Conservation (phyloP, 257 asterid genomes). For the Nicotiana knightiana region DNA sequence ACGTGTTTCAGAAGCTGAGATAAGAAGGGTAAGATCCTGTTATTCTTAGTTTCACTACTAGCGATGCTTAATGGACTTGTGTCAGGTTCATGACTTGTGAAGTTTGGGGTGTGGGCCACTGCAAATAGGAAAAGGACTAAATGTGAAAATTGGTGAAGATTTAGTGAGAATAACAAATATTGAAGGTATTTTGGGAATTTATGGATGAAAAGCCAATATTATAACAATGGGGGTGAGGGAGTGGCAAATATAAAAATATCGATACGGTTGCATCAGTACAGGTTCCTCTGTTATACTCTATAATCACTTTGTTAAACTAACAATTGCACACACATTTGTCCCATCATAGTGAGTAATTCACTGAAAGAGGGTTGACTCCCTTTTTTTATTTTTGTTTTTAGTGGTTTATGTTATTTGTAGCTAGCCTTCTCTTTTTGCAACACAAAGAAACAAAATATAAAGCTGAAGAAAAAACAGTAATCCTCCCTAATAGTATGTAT, state of each 20-base stretch:
- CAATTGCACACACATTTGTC: too few relatives aligned
- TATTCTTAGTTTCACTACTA: neutral
- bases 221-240: neutral
- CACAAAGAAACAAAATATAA: neutral
- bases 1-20: conserved; percentile 68
- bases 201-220: neutral
- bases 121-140: neutral
- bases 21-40: conserved; percentile 55
- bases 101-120: neutral
- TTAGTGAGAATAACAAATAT: neutral
- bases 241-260: neutral
- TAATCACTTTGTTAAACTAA: too few relatives aligned
- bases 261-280: neutral
- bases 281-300: too few relatives aligned
- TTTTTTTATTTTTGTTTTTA: too few relatives aligned
- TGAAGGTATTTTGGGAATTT: neutral
- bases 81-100: neutral
- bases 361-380: too few relatives aligned
- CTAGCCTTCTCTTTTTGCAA: neutral
- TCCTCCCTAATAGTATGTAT: neutral
- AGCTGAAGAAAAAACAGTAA: neutral
- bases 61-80: neutral
- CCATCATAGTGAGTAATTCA: too few relatives aligned
- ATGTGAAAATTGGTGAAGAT: neutral
- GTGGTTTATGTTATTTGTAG: neutral